phyloP scores from a whole-genome alignment of 1,284 basidiomycete genomes.

The Xerocomus amazonicus region DNA sequence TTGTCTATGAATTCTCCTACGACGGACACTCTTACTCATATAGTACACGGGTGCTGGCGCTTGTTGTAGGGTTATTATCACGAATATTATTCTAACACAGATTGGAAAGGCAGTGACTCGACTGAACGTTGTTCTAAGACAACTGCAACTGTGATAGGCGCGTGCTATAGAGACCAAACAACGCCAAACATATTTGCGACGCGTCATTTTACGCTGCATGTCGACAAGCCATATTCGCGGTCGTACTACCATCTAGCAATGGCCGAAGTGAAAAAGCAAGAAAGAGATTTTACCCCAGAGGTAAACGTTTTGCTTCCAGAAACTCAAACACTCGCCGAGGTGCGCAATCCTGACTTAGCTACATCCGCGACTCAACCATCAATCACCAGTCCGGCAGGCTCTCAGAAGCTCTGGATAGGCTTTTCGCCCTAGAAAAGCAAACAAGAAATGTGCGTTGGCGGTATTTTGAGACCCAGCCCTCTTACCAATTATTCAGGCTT shows the following conservation, averaged over 20 bases:
- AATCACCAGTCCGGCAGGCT: slow-evolving; percentile 67
- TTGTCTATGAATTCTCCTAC: slow-evolving; percentile 46
- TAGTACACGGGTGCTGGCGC: slow-evolving; percentile 43
- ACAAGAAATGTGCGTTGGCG: slow-evolving; percentile 78
- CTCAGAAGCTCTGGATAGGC: slow-evolving; percentile 85
- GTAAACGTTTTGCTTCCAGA: slow-evolving; percentile 62
- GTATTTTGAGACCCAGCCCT: background rate
- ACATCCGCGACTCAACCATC: slow-evolving; percentile 3
- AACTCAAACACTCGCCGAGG: slow-evolving; percentile 53
- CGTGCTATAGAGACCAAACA: slow-evolving; percentile 33
- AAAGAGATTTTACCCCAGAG: slow-evolving; percentile 71
- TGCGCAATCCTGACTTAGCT: slow-evolving; percentile 22
- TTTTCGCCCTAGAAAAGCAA: slow-evolving; percentile 91
- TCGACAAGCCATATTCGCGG: slow-evolving; percentile 36
- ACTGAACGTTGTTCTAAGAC: slow-evolving; percentile 5
- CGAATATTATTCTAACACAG: slow-evolving; percentile 36
- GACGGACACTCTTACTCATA: slow-evolving; percentile 42
- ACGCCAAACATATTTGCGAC: slow-evolving; percentile 47
- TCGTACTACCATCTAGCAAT: slow-evolving; percentile 45
- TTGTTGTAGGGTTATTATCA: slow-evolving; percentile 42
- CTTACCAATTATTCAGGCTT: slow-evolving; percentile 57
- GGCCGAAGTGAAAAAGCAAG: slow-evolving; percentile 77
- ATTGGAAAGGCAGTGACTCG: slow-evolving; percentile 21
- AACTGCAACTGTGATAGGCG: background rate
- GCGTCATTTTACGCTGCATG: slow-evolving; percentile 57